Evolutionary conservation across 331 rosid genomes (phyloP).

Genomic region (Quercus lobata): DNA sequence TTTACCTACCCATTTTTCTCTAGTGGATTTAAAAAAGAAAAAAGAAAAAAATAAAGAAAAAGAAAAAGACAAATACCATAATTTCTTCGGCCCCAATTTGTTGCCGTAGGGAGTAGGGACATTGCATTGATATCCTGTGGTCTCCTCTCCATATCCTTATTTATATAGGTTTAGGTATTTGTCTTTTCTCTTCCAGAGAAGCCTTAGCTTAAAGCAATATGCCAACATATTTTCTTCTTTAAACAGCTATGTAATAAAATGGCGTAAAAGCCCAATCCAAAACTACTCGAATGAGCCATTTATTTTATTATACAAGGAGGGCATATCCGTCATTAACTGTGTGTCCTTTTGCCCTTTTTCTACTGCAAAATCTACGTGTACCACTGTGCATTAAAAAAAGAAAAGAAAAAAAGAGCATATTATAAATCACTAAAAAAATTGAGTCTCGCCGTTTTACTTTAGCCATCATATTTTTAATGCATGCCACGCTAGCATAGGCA

Average conservation of each 20-base stretch:
- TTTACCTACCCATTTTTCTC: not conserved
- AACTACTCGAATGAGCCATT: not conserved
- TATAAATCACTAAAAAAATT: not conserved
- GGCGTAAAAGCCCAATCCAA: not conserved
- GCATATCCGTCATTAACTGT: not conserved
- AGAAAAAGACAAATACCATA: too few species aligned
- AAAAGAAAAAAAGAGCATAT: not conserved
- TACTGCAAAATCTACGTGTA: constrained; percentile 33
- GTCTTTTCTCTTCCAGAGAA: constrained; percentile 1
- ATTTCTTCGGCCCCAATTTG: too few species aligned
- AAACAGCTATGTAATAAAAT: constrained; percentile 1
- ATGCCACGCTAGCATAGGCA: constrained; percentile 14
- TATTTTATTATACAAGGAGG: not conserved
- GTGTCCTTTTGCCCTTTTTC: not conserved
- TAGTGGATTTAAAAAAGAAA: not conserved
- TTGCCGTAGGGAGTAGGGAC: not conserved
- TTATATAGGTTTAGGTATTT: not conserved
- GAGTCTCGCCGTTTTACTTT: too few species aligned
- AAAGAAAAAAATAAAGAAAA: too few species aligned
- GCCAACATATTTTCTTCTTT: not conserved
- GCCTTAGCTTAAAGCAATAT: not conserved
- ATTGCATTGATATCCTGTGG: constrained; percentile 18
- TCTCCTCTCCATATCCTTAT: not conserved
- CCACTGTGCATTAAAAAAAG: not conserved
- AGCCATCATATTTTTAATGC: not conserved